phyloP scores from a whole-genome alignment of 306 rosid species.

The Calophaca sinica region DNA sequence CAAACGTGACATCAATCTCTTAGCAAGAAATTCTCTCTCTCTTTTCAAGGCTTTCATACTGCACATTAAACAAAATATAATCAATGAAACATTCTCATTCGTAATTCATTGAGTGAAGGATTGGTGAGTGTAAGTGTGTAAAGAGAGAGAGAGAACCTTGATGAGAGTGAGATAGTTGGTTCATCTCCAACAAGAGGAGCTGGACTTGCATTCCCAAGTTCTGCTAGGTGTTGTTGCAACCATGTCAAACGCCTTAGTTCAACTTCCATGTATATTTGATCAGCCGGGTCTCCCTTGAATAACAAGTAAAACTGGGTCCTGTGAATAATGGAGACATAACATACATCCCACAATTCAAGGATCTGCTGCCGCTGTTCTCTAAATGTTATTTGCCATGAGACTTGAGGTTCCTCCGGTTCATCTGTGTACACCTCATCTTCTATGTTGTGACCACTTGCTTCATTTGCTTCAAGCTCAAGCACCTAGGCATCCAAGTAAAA shows the following conservation, averaged over 20 bases:
- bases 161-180: conserved; percentile 81
- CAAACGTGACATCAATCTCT: conserved; percentile 84
- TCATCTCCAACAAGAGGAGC: conserved; percentile 90
- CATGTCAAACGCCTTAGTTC: conserved; percentile 95
- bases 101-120: not conserved
- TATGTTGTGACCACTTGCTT: conserved; percentile 78
- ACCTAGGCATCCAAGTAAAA: conserved; percentile 61
- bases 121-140: not conserved
- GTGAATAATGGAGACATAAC: conserved; percentile 93
- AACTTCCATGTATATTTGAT: conserved; percentile 96
- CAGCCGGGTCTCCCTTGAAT: conserved; percentile 94
- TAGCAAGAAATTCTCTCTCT: conserved; percentile 95
- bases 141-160: conserved; percentile 66
- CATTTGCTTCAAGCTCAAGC: conserved; percentile 97
- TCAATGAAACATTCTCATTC: conserved; percentile 13
- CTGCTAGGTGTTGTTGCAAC: conserved; percentile 91
- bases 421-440: conserved; percentile 68
- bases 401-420: conserved; percentile 66
- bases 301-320: conserved; percentile 94
- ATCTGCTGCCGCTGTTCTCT: conserved; percentile 84
- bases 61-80: conserved; percentile 46
- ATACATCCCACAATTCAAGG: conserved; percentile 90
- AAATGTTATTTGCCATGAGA: conserved; percentile 86
- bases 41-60: conserved; percentile 82
- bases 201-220: conserved; percentile 93